Evolutionary conservation across 2,329 filamentous ascomycete species (phyloP).

Genomic region (Diaporthe capsici): DNA sequence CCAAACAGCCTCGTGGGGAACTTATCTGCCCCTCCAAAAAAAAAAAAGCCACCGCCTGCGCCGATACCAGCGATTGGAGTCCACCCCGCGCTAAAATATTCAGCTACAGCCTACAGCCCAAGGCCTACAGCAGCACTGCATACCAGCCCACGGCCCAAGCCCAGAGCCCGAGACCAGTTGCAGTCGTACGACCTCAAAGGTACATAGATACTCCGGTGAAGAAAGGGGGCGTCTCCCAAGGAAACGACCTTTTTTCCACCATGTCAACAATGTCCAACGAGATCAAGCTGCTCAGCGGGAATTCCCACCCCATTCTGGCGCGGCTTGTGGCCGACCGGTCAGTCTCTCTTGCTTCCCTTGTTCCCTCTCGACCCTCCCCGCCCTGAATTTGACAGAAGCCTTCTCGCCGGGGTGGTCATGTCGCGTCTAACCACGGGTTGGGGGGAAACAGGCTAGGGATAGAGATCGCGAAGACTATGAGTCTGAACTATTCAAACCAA

Average conservation of each 20-base stretch:
- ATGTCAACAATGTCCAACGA: slow-evolving; percentile 62
- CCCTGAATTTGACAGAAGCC: background rate
- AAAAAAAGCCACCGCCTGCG: slow-evolving; percentile 7
- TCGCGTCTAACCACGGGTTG: slow-evolving; percentile 18
- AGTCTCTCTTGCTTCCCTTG: slow-evolving; percentile 41
- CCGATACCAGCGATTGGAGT: slow-evolving; percentile 26
- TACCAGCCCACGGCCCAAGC: slow-evolving; percentile 30
- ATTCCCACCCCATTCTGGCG: slow-evolving; percentile 44
- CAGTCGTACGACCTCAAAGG: slow-evolving; percentile 34
- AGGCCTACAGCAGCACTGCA: slow-evolving; percentile 8
- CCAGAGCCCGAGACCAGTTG: slow-evolving; percentile 24
- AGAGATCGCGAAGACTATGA: slow-evolving; percentile 83
- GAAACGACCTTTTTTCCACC: slow-evolving; percentile 32
- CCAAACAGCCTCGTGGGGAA: slow-evolving; percentile 32
- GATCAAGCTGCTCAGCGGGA: slow-evolving; percentile 65
- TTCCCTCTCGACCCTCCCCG: background rate
- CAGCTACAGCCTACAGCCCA: slow-evolving; percentile 18
- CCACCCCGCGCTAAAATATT: slow-evolving; percentile 40
- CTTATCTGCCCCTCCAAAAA: slow-evolving; percentile 24
- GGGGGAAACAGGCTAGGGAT: slow-evolving; percentile 74
- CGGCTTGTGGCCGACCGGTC: slow-evolving; percentile 58
- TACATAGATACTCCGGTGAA: slow-evolving; percentile 36
- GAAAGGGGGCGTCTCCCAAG: slow-evolving; percentile 28
- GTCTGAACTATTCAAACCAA: slow-evolving; percentile 88
- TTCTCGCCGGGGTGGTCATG: slow-evolving; percentile 11